Percentiles rank a stretch among this genome's conserved stretches.
These are phyloP conservation scores for Asterella californica DNA, from an alignment of 225 moss, liverwort and hornwort species.

Conservation along the genomic window DNA sequence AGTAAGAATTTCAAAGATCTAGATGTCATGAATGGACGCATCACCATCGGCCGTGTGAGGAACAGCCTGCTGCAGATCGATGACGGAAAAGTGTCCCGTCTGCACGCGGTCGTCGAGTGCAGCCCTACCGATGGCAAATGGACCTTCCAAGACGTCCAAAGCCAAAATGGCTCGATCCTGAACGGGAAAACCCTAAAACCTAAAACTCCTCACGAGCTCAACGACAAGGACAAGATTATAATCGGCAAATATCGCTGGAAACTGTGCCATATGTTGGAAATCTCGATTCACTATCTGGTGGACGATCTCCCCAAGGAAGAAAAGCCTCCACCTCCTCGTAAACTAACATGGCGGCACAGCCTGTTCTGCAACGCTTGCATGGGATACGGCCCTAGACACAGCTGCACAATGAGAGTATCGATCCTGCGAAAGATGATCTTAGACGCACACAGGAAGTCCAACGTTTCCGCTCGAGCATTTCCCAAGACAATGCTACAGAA, in stretches of 20 bases:
- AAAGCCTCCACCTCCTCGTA: slow-evolving; percentile 1
- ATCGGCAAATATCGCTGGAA: slow-evolving; percentile 29
- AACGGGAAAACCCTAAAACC: slow-evolving; percentile 3
- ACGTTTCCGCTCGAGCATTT: slow-evolving; percentile 7
- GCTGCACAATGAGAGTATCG: slow-evolving; percentile 34
- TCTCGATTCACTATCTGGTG: slow-evolving; percentile 19
- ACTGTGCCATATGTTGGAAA: slow-evolving; percentile 23
- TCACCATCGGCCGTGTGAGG: slow-evolving; percentile 31
- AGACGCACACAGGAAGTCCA: slow-evolving; percentile 31
- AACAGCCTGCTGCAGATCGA: slow-evolving; percentile 30
- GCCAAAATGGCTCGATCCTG: slow-evolving; percentile 9
- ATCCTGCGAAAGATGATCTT: slow-evolving; percentile 36
- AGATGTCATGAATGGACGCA: slow-evolving; percentile 28
- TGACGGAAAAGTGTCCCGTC: slow-evolving; percentile 28
- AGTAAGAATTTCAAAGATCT: slow-evolving; percentile 15
- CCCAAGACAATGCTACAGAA: slow-evolving; percentile 38
- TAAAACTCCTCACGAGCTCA: slow-evolving; percentile 18
- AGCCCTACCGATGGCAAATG: slow-evolving; percentile 26
- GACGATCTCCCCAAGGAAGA: slow-evolving; percentile 11
- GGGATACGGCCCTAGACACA: slow-evolving; percentile 39
- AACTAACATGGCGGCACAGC: slow-evolving; percentile 37
- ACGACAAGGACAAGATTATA: slow-evolving; percentile 26
- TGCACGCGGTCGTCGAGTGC: slow-evolving; percentile 41
- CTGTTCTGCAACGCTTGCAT: slow-evolving; percentile 42
- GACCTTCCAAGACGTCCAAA: slow-evolving; percentile 26